These are phyloP conservation scores for Ceratobasidium sp. DNA, from an alignment of 1,284 basidiomycete genomes.

Conservation along the genomic window DNA sequence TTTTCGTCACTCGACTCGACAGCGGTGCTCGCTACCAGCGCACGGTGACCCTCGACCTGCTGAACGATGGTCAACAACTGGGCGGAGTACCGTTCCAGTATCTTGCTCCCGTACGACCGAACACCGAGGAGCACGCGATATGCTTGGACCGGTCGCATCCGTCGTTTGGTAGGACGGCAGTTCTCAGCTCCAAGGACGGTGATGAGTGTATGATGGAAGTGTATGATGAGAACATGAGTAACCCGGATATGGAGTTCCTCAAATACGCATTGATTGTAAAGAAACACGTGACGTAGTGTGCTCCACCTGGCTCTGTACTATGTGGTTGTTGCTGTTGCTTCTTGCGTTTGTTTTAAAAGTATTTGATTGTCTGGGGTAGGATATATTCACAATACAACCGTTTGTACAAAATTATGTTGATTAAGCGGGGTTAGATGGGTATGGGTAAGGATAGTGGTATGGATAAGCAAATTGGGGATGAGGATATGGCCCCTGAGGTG, in stretches of 20 bases:
- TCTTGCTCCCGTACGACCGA: slow-evolving; percentile 30
- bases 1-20: slow-evolving; percentile 39
- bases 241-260: slow-evolving; percentile 43
- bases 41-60: slow-evolving; percentile 37
- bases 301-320: background rate
- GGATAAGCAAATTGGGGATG: slow-evolving; percentile 19
- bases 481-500: background rate
- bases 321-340: slow-evolving; percentile 27
- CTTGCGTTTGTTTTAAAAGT: slow-evolving; percentile 42
- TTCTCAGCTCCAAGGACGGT: slow-evolving; percentile 36
- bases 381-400: slow-evolving; percentile 28
- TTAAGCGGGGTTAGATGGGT: slow-evolving; percentile 19
- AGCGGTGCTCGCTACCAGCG: slow-evolving; percentile 21
- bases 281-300: slow-evolving; percentile 9
- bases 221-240: slow-evolving; percentile 40
- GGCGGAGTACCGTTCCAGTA: slow-evolving; percentile 40
- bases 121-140: slow-evolving; percentile 33
- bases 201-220: slow-evolving; percentile 43
- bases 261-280: slow-evolving; percentile 34
- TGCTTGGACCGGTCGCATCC: slow-evolving; percentile 37
- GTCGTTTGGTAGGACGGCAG: slow-evolving; percentile 33
- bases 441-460: slow-evolving; percentile 31
- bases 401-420: slow-evolving; percentile 14
- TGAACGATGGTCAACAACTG: slow-evolving; percentile 17
- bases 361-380: slow-evolving; percentile 27